Percentiles rank a stretch among this genome's conserved stretches.
phyloP scores from a whole-genome alignment of 495 filamentous ascomycete species.

The Jackrogersella minutella region DNA sequence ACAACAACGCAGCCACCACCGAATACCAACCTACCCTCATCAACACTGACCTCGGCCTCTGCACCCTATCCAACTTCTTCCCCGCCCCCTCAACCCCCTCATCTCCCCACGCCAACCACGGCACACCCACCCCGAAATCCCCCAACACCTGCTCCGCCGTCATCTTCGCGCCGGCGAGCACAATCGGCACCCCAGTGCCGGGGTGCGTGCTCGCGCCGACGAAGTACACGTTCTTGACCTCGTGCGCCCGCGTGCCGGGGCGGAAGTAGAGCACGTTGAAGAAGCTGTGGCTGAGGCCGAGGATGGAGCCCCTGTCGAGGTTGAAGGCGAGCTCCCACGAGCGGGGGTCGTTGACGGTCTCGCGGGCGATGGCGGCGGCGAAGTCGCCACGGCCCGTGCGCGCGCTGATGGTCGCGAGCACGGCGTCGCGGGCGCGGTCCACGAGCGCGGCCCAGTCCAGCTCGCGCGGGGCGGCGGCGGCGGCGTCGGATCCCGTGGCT shows the following conservation, averaged over 20 bases:
- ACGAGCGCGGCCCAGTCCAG: constrained; percentile 68
- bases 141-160: constrained; percentile 64
- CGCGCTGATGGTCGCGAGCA: constrained; percentile 62
- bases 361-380: constrained; percentile 62
- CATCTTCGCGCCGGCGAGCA: constrained; percentile 69
- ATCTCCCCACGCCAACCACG: constrained; percentile 48
- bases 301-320: constrained; percentile 73
- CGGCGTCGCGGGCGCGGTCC: constrained; percentile 57
- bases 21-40: constrained; percentile 3
- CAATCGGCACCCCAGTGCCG: constrained; percentile 75
- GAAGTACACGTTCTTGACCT: constrained; percentile 64
- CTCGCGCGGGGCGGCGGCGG: constrained; percentile 43
- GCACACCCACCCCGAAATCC: constrained; percentile 49
- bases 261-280: constrained; percentile 75
- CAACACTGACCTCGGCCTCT: constrained; percentile 10
- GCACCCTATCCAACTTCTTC: constrained; percentile 45
- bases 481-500: background rate
- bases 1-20: constrained; percentile 4
- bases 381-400: constrained; percentile 63
- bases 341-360: constrained; percentile 66
- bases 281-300: constrained; percentile 72
- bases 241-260: constrained; percentile 62
- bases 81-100: constrained; percentile 33
- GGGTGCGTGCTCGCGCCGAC: constrained; percentile 77
- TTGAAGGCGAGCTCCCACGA: constrained; percentile 72